Evolutionary conservation across 2,329 filamentous ascomycete species (phyloP).

Genomic region (Venturia oleaginea): DNA sequence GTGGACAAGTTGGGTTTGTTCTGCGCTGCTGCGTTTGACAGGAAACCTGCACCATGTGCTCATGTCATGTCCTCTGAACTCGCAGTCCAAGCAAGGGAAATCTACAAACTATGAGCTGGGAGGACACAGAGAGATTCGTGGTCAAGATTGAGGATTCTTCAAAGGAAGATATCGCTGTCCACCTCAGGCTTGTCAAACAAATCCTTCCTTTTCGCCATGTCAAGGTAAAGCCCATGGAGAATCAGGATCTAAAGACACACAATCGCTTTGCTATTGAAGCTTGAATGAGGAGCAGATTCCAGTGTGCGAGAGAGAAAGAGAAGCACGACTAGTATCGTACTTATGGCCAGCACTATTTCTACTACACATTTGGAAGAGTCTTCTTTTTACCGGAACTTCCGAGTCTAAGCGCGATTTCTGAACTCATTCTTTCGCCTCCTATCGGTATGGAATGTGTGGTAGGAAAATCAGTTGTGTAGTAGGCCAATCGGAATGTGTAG

Average conservation of each 20-base stretch:
- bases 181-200: background rate
- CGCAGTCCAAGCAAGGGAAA: background rate
- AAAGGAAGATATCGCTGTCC: background rate
- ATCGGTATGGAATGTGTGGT: too few relatives aligned
- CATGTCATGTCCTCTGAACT: background rate
- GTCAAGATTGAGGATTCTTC: background rate
- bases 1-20: background rate
- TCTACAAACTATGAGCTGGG: background rate
- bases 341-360: too few relatives aligned
- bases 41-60: background rate
- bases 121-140: background rate
- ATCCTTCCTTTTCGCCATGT: background rate
- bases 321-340: too few relatives aligned
- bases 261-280: background rate
- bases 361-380: too few relatives aligned
- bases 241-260: background rate
- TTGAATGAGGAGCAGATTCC: background rate
- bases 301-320: background rate
- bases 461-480: too few relatives aligned
- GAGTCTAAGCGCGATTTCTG: too few relatives aligned
- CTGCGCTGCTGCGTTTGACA: background rate
- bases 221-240: too few relatives aligned
- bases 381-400: too few relatives aligned
- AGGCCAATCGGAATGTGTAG: too few relatives aligned
- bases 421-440: too few relatives aligned